These are phyloP conservation scores for Lentinus brumalis DNA, from an alignment of 768 basidiomycete species.

Conservation along the genomic window DNA sequence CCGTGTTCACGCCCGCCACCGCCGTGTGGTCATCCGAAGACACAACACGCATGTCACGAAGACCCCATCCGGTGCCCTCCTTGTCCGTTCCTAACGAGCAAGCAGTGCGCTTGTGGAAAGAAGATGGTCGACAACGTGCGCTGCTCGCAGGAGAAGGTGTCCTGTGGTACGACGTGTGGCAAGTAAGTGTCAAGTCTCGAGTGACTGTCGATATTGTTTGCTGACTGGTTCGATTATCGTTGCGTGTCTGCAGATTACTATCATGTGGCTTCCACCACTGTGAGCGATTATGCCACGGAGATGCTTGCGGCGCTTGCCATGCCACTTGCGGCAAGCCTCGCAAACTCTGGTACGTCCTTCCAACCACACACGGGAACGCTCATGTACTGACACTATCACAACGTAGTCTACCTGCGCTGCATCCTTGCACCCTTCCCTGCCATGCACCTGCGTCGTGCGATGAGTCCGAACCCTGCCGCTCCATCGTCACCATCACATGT, in stretches of 20 bases:
- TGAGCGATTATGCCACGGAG: slow-evolving; percentile 78
- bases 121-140: slow-evolving; percentile 74
- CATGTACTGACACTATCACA: background rate
- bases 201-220: background rate
- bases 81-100: slow-evolving; percentile 79
- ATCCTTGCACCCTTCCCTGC: slow-evolving; percentile 77
- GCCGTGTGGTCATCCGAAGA: slow-evolving; percentile 80
- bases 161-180: slow-evolving; percentile 82
- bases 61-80: slow-evolving; percentile 74
- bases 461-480: slow-evolving; percentile 76
- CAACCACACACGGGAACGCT: background rate
- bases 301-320: slow-evolving; percentile 76
- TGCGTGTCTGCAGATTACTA: slow-evolving; percentile 49
- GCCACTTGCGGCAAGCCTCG: slow-evolving; percentile 85
- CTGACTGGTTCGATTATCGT: background rate
- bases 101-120: slow-evolving; percentile 89
- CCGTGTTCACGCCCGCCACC: slow-evolving; percentile 76
- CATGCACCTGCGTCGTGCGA: slow-evolving; percentile 89
- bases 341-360: slow-evolving; percentile 67
- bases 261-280: slow-evolving; percentile 91
- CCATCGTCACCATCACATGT: slow-evolving; percentile 69
- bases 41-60: slow-evolving; percentile 83
- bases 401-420: slow-evolving; percentile 63
- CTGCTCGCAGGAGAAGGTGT: slow-evolving; percentile 86
- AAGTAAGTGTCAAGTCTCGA: slow-evolving; percentile 46